Evolutionary conservation across 495 filamentous ascomycete genomes (phyloP), one percentile per base, ranked within the genome.

Genomic region (Aspergillus olivimuriae): DNA sequence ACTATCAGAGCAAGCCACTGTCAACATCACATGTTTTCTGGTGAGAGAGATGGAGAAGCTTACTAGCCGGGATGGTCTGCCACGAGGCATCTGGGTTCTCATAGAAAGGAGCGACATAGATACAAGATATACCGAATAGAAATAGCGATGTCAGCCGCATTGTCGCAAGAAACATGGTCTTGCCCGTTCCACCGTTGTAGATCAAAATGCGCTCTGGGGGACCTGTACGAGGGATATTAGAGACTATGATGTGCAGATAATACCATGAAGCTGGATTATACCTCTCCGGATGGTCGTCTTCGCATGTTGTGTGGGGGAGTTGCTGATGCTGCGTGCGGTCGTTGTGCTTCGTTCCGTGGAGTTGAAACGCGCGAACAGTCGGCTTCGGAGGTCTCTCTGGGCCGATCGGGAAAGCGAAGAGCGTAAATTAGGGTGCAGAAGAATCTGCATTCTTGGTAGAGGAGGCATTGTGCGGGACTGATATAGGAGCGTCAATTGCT

Each of bases 131-230:
- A 19, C 72, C 69, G 50, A 84, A 83, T 43, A 86, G 58, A 51
- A 89, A 78, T 36, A 94, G 70, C 10, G 84, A 83, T 0, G 79
- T 80, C 23, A 89, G 51, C 54, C 88, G 86, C 42, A 89, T 46
- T 45, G 70, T 73, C 17, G 78, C 82, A 26, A 89, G 55, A 53
- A 87, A 83, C 17, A 81, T 75, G 12, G 73, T 81, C 47, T 75
- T 72, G 14, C 69, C 71, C 6, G 77, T 82, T 48, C 86, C 85
- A 31, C 80, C 81, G 71, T 87, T 78, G 53, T 84, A 90, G 47
- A 91, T 72, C 44, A 86, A 66, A 8, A 89, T 66, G 11, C 68
- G 68, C 51, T 87, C 83, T 38, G 69, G 69, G 20, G 64, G 64
- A 1, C 60, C 67, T 70, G 37, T 23, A 50, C 38, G 26, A 15